Evolutionary conservation across 2,329 filamentous ascomycete species (phyloP), one percentile per base, ranked within the genome.

Genomic region (Calonectria crousiana): DNA sequence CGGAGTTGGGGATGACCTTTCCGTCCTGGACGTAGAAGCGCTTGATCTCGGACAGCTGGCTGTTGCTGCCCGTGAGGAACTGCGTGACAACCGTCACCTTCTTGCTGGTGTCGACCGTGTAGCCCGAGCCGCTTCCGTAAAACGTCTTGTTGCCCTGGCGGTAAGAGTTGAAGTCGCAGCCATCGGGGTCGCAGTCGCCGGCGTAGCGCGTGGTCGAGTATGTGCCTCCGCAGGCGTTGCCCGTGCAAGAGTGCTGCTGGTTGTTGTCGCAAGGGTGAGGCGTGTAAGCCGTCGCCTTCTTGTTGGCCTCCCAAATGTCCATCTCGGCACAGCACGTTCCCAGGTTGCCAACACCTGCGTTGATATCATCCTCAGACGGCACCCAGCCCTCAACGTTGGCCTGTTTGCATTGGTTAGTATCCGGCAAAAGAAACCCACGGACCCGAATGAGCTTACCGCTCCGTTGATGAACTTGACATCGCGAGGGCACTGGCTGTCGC

Each of bases 81-180:
- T 93, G 92, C 13, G 92, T 94, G 72, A 93, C 90, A 30, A 94
- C 91, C 11, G 92, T 93, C 78, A 93, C 83, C 78, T 90, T 89
- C 81, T 87, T 86, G 75, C 83, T 88, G 69, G 91, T 92, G 82
- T 93, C 89, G 78, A 94, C 85, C 66, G 85, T 92, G 82, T 86
- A 87, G 76, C 87, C 87, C 0, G 88, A 84, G 66, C 84, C 84
- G n/a, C 77, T 79, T 67, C 92, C 93, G 85, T 91, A 94, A 87
- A 93, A 94, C 83, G 84, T 85, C 74, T 86, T 86, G 84, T 92
- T 88, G 75, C 92, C 93, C 87, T 91, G 87, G 82, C 92, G 92
- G 89, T 90, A 94, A 49, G 88, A 82, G 89, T 93, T 93, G 89
- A 92, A 93, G 83, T 93, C 92, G 80, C 93, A 94, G 51, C 92